Percentiles rank a stretch among this genome's conserved stretches.
Conservation (phyloP, 345 rosid species). For the Gossypium raimondii region DNA sequence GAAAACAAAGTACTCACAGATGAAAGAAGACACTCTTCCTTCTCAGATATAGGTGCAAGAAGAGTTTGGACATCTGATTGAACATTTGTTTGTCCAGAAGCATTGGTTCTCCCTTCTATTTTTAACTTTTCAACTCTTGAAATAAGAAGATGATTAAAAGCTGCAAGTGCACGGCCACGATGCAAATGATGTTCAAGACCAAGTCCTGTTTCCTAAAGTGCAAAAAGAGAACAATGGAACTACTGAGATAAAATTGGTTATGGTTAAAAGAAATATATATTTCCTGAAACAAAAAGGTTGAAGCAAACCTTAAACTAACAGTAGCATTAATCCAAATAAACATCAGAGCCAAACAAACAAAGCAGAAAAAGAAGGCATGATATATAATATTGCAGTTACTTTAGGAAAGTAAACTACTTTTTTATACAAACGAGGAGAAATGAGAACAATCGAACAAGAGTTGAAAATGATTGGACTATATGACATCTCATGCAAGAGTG, state of each 20-base stretch:
- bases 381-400: neutral
- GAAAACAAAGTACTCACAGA: constrained; percentile 55
- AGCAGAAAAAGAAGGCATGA: neutral
- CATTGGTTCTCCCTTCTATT: constrained; percentile 48
- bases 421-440: neutral
- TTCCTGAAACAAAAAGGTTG: constrained; percentile 5
- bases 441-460: neutral
- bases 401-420: neutral
- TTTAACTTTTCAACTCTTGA: constrained; percentile 68
- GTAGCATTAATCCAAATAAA: neutral
- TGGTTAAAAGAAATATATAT: neutral
- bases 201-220: constrained; percentile 68
- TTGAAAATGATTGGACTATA: neutral
- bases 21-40: constrained; percentile 72
- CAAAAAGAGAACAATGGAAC: constrained; percentile 14
- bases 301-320: neutral
- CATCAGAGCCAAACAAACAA: neutral
- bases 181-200: constrained; percentile 91
- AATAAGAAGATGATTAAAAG: constrained; percentile 77
- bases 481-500: neutral
- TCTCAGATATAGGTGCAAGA: constrained; percentile 64
- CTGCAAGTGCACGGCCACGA: constrained; percentile 97
- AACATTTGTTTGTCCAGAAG: constrained; percentile 61
- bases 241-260: neutral
- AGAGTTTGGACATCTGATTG: constrained; percentile 87